A percentile compares a stretch with the other conserved stretches of the same genome.
Evolutionary conservation across 1,139 yeast genomes (phyloP).

Genomic region (Taiozyma sp.): DNA sequence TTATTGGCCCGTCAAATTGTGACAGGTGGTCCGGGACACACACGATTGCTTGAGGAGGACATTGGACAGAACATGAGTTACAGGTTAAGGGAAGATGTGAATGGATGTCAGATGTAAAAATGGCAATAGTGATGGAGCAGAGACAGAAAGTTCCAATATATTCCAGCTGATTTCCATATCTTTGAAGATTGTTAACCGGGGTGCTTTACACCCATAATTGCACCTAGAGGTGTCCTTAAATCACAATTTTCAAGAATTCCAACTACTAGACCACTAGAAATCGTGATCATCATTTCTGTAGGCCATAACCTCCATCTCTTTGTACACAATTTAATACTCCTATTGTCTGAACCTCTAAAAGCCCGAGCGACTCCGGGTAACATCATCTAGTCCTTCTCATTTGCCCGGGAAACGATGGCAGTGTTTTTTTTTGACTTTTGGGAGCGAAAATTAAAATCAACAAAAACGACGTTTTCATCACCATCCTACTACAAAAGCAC

Average conservation of each 20-base stretch:
- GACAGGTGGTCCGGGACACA: neutral
- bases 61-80: neutral
- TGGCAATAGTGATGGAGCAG: neutral
- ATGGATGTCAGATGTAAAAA: neutral
- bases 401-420: neutral
- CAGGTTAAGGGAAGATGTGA: neutral
- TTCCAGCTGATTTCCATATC: too few relatives aligned
- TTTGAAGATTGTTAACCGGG: neutral
- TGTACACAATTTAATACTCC: neutral
- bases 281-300: too few relatives aligned
- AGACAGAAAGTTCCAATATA: neutral
- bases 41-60: neutral
- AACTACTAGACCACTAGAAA: too few relatives aligned
- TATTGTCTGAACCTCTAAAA: neutral
- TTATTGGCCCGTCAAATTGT: neutral
- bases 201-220: neutral
- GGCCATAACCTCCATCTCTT: too few relatives aligned
- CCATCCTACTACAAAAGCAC: neutral
- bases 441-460: neutral
- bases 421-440: neutral
- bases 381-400: neutral
- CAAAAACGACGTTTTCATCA: neutral
- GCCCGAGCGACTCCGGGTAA: neutral
- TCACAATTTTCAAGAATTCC: neutral
- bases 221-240: neutral